phyloP scores from a whole-genome alignment of 495 filamentous ascomycete species.

The Hypoxylon fragiforme region DNA sequence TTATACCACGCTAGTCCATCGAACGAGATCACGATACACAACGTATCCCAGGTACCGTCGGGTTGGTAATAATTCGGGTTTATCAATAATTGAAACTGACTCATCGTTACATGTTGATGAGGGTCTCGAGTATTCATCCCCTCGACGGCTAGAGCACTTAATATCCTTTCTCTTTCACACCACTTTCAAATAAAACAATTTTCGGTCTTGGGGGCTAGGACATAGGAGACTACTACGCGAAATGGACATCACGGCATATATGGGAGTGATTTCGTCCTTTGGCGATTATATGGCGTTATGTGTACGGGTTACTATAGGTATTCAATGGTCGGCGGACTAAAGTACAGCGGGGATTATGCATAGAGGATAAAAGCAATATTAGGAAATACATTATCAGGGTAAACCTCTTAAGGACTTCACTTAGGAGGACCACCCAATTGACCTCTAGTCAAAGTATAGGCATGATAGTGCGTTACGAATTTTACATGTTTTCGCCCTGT shows the following conservation, averaged over 20 bases:
- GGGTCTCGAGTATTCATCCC: conserved; percentile 9
- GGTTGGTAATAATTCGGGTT: conserved; percentile 1
- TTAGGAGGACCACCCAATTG: neutral
- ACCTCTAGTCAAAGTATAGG: neutral
- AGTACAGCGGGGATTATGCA: conserved; percentile 4
- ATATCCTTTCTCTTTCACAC: conserved; percentile 7
- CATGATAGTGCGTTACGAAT: neutral
- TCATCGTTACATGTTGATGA: conserved; percentile 1
- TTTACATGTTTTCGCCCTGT: neutral
- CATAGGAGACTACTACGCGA: conserved; percentile 15
- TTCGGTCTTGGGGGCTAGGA: conserved; percentile 2
- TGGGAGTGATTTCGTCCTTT: conserved; percentile 8
- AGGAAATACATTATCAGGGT: conserved; percentile 2
- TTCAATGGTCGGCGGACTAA: conserved; percentile 9
- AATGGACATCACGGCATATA: conserved; percentile 24
- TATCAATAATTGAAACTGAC: neutral
- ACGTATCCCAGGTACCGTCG: neutral
- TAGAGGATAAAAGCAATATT: conserved; percentile 30
- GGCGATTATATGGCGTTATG: conserved; percentile 18
- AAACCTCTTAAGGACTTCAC: neutral
- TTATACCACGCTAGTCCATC: no score
- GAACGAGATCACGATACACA: no score
- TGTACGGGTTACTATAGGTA: conserved; percentile 17
- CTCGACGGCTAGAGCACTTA: conserved; percentile 11
- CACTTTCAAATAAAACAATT: conserved; percentile 11